These are phyloP conservation scores for Solanum gracilifrons DNA, from an alignment of 257 asterid species.

Conservation along the genomic window DNA sequence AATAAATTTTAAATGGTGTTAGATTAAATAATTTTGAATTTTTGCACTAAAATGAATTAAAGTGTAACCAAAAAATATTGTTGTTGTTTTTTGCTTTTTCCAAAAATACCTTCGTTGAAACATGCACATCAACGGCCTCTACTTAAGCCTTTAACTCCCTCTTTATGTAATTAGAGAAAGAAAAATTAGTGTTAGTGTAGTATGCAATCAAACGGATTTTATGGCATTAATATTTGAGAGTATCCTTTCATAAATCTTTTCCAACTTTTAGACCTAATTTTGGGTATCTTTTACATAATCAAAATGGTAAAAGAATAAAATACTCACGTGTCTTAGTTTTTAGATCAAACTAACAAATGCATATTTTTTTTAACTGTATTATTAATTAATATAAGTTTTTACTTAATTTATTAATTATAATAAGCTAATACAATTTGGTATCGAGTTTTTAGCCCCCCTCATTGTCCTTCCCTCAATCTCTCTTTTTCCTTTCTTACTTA, in stretches of 20 bases:
- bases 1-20: background rate
- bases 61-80: background rate
- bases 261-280: background rate
- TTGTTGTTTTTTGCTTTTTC: background rate
- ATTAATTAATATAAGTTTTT: background rate
- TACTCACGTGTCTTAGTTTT: background rate
- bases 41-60: background rate
- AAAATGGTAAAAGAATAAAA: background rate
- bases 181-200: background rate
- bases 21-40: no score
- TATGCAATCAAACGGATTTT: background rate
- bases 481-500: background rate
- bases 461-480: background rate
- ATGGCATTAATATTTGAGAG: background rate
- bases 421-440: background rate
- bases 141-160: background rate
- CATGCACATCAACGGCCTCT: background rate
- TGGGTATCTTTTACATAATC: background rate
- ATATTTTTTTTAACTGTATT: background rate
- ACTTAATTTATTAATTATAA: background rate
- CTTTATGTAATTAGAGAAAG: background rate
- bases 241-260: background rate
- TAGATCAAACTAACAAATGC: background rate
- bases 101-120: background rate
- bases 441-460: background rate